Conservation (phyloP, 768 basidiomycete genomes). For the Tylopilus sp. region DNA sequence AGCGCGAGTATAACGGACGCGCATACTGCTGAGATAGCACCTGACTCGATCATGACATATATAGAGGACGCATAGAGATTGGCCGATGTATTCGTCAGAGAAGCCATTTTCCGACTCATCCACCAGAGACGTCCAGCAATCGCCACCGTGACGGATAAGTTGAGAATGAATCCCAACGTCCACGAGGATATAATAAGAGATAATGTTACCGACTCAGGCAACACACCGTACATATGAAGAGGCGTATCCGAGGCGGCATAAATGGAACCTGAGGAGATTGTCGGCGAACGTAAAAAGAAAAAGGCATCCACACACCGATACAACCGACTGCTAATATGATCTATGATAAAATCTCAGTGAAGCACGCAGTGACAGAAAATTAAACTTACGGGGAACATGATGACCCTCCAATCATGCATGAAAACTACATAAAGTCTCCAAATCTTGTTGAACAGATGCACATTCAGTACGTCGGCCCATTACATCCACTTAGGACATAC, state of each 20-base stretch:
- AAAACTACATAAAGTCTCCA: conserved; percentile 5
- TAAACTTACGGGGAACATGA: not conserved
- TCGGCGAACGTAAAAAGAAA: not conserved
- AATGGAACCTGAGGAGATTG: not conserved
- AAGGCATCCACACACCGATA: not conserved
- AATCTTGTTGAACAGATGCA: not conserved
- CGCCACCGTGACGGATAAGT: not conserved
- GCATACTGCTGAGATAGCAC: not conserved
- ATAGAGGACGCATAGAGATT: not conserved
- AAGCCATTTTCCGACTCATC: not conserved
- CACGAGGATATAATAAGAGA: not conserved
- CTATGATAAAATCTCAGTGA: not conserved
- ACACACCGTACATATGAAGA: not conserved
- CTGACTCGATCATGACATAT: not conserved
- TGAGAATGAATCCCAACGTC: not conserved
- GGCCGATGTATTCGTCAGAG: not conserved
- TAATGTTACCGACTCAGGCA: not conserved
- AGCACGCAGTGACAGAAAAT: not conserved
- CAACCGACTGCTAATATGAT: not conserved
- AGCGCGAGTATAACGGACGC: not conserved
- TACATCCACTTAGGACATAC: not conserved
- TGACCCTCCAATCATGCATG: not conserved
- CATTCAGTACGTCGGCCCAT: not conserved
- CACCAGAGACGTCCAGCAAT: not conserved
- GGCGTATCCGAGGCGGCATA: not conserved